Evolutionary conservation across 495 filamentous ascomycete species (phyloP).

Genomic region (Hyaloscypha variabilis): DNA sequence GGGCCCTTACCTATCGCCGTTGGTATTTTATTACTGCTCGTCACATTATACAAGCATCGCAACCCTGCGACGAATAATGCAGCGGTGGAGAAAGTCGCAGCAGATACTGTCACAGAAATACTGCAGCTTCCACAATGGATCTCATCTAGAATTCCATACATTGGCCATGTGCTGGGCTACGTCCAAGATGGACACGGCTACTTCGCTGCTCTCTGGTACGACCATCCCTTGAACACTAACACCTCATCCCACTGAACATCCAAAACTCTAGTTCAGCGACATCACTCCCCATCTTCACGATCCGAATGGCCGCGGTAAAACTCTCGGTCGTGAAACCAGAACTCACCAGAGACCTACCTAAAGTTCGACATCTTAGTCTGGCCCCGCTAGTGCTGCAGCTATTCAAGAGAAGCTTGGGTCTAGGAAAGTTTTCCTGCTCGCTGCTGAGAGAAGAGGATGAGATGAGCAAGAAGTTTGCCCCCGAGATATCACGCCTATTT

Average conservation of each 20-base stretch:
- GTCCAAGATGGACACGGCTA: background rate
- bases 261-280: background rate
- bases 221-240: background rate
- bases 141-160: background rate
- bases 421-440: background rate
- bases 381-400: background rate
- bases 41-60: background rate
- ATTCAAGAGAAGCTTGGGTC: background rate
- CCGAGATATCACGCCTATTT: background rate
- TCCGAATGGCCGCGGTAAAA: background rate
- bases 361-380: slow-evolving; percentile 4
- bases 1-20: background rate
- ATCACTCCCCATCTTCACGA: background rate
- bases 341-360: slow-evolving; percentile 3
- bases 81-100: background rate
- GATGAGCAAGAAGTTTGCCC: slow-evolving; percentile 4
- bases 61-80: background rate
- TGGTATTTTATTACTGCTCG: background rate
- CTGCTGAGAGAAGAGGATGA: slow-evolving; percentile 7
- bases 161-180: background rate
- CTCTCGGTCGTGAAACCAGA: background rate
- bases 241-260: background rate
- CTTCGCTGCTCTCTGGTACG: background rate
- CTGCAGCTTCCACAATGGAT: background rate
- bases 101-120: background rate